phyloP scores from a whole-genome alignment of 768 basidiomycete species.

The Leucocoprinus leucothites region DNA sequence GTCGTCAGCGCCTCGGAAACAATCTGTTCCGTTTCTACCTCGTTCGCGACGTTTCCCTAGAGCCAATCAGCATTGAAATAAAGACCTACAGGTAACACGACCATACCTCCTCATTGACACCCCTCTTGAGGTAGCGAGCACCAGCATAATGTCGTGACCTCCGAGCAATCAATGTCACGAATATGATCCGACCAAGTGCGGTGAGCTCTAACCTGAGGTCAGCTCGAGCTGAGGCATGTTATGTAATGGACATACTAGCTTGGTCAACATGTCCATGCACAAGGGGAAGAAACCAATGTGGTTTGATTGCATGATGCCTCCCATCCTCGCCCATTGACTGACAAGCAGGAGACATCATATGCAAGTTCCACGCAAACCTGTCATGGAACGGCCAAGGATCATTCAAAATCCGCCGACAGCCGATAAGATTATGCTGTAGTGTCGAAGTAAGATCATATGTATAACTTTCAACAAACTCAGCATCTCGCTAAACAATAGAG shows the following conservation, averaged over 20 bases:
- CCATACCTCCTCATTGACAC: conserved; percentile 86
- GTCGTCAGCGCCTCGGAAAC: conserved; percentile 89
- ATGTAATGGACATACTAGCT: conserved; percentile 65
- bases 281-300: conserved; percentile 86
- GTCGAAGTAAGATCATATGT: conserved; percentile 98
- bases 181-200: conserved; percentile 85
- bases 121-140: conserved; percentile 89
- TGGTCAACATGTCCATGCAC: conserved; percentile 98
- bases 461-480: conserved; percentile 51
- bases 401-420: conserved; percentile 39
- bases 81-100: neutral
- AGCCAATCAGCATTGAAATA: neutral
- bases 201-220: conserved; percentile 65
- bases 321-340: conserved; percentile 26
- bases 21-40: conserved; percentile 98
- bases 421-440: conserved; percentile 85
- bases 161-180: conserved; percentile 92
- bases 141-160: conserved; percentile 95
- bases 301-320: conserved; percentile 39
- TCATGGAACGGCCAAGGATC: conserved; percentile 74
- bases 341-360: conserved; percentile 76
- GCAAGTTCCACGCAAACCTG: conserved; percentile 93
- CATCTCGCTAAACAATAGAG: neutral
- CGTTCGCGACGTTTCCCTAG: conserved; percentile 97
- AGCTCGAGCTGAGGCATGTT: neutral